Evolutionary conservation across 768 basidiomycete genomes (phyloP).

Genomic region (Lanmaoa pseudosensibilis): DNA sequence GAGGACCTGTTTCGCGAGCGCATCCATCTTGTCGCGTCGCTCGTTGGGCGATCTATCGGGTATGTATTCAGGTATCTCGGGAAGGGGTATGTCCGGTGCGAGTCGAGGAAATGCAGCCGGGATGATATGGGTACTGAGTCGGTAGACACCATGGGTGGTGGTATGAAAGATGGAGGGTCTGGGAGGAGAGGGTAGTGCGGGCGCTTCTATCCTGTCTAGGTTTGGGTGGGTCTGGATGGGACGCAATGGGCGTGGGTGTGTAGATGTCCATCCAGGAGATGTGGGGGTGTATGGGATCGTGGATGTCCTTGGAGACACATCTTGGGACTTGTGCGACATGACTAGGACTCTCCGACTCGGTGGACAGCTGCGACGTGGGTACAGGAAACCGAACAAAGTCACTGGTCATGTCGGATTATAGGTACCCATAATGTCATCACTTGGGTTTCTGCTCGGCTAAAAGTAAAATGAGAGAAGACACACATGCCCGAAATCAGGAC

Average conservation of each 20-base stretch:
- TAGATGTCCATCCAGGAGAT: conserved; percentile 16
- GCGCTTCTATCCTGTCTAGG: conserved; percentile 3
- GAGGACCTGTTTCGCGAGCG: conserved; percentile 27
- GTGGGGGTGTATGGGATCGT: conserved; percentile 23
- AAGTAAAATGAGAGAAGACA: too few relatives aligned
- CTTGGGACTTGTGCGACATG: neutral
- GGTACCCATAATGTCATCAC: too few relatives aligned
- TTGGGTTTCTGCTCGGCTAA: too few relatives aligned
- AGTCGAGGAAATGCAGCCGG: conserved; percentile 31
- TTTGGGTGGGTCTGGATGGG: conserved; percentile 15
- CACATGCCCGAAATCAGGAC: too few relatives aligned
- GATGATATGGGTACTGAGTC: conserved; percentile 31
- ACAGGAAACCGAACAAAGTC: too few relatives aligned
- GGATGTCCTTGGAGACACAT: conserved; percentile 2
- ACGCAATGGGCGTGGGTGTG: conserved; percentile 23
- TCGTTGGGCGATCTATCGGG: neutral
- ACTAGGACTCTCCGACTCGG: too few relatives aligned
- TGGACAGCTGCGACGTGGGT: neutral
- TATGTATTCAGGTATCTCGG: conserved; percentile 16
- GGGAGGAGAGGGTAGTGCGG: conserved; percentile 21
- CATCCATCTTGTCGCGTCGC: conserved; percentile 10
- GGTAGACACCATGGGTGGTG: conserved; percentile 16
- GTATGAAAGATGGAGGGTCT: conserved; percentile 23
- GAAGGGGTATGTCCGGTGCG: conserved; percentile 24
- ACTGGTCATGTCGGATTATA: too few relatives aligned